phyloP scores from a whole-genome alignment of 208 protist species.

The Wallacemonas rigidus region DNA sequence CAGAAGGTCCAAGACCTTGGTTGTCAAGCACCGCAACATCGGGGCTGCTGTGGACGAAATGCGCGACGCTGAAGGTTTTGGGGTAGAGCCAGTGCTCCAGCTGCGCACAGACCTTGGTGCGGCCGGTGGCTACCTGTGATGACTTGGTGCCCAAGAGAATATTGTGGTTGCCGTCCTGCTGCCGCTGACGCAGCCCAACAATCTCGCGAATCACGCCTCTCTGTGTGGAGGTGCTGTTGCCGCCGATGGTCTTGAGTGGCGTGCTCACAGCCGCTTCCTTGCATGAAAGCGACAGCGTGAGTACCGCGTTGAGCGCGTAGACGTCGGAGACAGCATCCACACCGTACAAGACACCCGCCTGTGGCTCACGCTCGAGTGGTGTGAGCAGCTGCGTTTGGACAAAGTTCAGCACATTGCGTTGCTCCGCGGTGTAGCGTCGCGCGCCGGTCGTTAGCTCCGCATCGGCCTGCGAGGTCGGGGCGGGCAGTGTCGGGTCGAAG shows the following conservation, averaged over 20 bases:
- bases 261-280: conserved; percentile 65
- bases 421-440: conserved; percentile 32
- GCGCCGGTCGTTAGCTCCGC: background rate
- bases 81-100: conserved; percentile 87
- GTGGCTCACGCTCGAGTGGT: conserved; percentile 47
- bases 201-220: conserved; percentile 78
- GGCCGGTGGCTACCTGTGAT: conserved; percentile 66
- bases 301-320: conserved; percentile 58
- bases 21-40: conserved; percentile 76
- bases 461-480: conserved; percentile 14
- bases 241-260: conserved; percentile 35
- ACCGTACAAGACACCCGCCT: conserved; percentile 29
- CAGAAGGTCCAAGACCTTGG: conserved; percentile 42
- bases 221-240: conserved; percentile 26
- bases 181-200: conserved; percentile 70
- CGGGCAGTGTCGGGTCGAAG: conserved; percentile 21
- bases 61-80: conserved; percentile 58
- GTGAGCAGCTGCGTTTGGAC: conserved; percentile 57
- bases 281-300: conserved; percentile 69
- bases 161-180: conserved; percentile 88
- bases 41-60: conserved; percentile 70
- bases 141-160: conserved; percentile 61
- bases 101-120: conserved; percentile 79
- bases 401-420: conserved; percentile 70
- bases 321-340: conserved; percentile 79